Evolutionary conservation across 1,284 basidiomycete genomes (phyloP).

Genomic region (Cryptococcus hybrid): DNA sequence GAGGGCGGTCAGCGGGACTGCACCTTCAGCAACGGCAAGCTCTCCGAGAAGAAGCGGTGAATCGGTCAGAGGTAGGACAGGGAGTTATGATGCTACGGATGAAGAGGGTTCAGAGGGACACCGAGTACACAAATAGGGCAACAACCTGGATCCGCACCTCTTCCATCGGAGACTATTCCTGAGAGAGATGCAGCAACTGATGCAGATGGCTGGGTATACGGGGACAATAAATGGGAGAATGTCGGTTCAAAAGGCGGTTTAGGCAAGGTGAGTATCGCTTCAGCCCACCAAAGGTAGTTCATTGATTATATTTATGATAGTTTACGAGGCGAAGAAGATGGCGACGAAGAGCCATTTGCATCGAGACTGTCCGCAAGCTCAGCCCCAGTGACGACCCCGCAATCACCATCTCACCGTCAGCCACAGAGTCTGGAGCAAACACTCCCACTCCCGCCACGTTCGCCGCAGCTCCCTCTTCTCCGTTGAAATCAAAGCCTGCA

Average conservation of each 20-base stretch:
- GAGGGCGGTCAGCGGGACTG: constrained; percentile 14
- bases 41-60: constrained; percentile 25
- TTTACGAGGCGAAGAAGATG: constrained; percentile 80
- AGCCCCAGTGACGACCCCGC: constrained; percentile 16
- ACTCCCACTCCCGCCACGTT: neutral
- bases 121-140: neutral
- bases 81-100: constrained; percentile 32
- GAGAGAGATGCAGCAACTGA: constrained; percentile 61
- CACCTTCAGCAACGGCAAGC: neutral
- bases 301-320: constrained; percentile 42
- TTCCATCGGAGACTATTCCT: constrained; percentile 24
- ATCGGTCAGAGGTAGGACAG: constrained; percentile 18
- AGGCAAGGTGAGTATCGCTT: constrained; percentile 63
- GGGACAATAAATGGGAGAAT: constrained; percentile 94
- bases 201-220: constrained; percentile 87
- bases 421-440: neutral
- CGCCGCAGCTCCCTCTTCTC: neutral
- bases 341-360: constrained; percentile 75
- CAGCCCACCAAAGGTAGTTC: neutral
- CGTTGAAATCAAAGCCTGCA: constrained; percentile 8
- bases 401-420: constrained; percentile 5
- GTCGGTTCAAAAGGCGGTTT: constrained; percentile 73
- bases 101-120: neutral
- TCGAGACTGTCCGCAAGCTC: constrained; percentile 62
- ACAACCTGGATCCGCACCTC: neutral